Percentiles rank a stretch among this genome's conserved stretches.
These are phyloP conservation scores for Pythium brassicae DNA, from an alignment of 352 stramenopile species.

Conservation along the genomic window DNA sequence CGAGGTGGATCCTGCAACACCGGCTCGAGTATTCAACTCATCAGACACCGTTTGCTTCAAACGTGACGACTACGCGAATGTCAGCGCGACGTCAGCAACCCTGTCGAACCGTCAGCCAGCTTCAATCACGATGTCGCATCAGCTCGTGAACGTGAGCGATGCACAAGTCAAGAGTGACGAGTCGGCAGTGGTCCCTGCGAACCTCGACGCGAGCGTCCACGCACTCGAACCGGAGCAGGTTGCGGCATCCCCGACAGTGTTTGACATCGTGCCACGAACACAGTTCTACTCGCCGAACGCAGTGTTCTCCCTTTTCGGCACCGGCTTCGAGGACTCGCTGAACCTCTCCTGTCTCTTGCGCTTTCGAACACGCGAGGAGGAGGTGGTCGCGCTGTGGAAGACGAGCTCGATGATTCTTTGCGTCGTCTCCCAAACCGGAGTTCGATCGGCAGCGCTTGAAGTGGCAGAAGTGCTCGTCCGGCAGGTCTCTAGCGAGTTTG, in stretches of 20 bases:
- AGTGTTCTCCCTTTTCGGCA: conserved; percentile 22
- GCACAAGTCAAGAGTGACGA: conserved; percentile 3
- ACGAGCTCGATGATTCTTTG: conserved; percentile 25
- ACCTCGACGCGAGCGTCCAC: conserved; percentile 12
- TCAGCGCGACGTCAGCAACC: no score
- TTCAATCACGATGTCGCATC: no score
- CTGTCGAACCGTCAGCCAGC: no score
- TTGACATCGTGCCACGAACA: conserved; percentile 18
- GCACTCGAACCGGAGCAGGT: neutral
- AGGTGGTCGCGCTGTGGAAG: conserved; percentile 14
- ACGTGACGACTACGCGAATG: no score
- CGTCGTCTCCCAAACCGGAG: neutral
- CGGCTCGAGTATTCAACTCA: no score
- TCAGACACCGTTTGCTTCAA: no score
- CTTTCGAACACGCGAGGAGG: conserved; percentile 4
- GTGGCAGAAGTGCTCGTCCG: conserved; percentile 20
- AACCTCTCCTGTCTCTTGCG: conserved; percentile 27
- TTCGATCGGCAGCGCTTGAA: neutral
- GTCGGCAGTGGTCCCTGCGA: conserved; percentile 13
- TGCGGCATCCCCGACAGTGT: conserved; percentile 13
- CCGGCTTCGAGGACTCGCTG: conserved; percentile 15
- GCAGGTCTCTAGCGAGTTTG: conserved; percentile 11
- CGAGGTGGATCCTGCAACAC: neutral
- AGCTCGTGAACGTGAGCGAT: no score
- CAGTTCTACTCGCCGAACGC: conserved; percentile 11